Evolutionary conservation across 2,329 filamentous ascomycete genomes (phyloP), one percentile per base, ranked within the genome.

Genomic region (Colletotrichum limetticola): DNA sequence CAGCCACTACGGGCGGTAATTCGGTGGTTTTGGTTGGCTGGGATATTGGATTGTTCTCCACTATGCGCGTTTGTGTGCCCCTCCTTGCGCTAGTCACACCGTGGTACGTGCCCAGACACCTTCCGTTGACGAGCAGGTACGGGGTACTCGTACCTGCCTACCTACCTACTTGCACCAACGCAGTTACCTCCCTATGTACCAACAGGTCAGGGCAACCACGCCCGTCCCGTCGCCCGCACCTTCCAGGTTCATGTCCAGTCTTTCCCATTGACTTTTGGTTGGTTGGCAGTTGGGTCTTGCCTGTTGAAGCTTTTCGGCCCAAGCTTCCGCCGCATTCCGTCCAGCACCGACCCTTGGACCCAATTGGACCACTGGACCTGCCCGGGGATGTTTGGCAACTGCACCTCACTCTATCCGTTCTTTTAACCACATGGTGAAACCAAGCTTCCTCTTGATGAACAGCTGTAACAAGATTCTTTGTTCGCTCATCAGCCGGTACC

Each of bases 1-100:
- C 61, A 35, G 22, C 73, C 73, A 75, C 57, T 68, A 70, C 72
- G 76, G 79, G 79, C 79, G 79, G 77, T 66, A 79, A 80, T 35
- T 63, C 12, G 46, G 28, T 30, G 59, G 14, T 32, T 28, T 22
- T 78, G 69, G 80, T 79, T 80, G 73, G 79, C 62, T 66, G 35
- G 9, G 58, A 24, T 16, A 42, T 46, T 2, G 1, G 5, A 4
- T 9, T 11, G 2, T 4, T 3, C 42, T 24, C 53, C 58, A 46
- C 30, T 8, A 5, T 56, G n/a, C 12, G 26, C 22, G 64, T 69
- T 37, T 63, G 69, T 72, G 58, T 66, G 32, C 28, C 65, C 30
- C 68, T 32, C 24, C 35, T 26, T 22, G 24, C 28, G 42, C 55
- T 28, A 46, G 32, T 35, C 28, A 7, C 62, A 37, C 26, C 7